Conservation (phyloP, 805 yeast species). For the Torulaspora gathmanii region DNA sequence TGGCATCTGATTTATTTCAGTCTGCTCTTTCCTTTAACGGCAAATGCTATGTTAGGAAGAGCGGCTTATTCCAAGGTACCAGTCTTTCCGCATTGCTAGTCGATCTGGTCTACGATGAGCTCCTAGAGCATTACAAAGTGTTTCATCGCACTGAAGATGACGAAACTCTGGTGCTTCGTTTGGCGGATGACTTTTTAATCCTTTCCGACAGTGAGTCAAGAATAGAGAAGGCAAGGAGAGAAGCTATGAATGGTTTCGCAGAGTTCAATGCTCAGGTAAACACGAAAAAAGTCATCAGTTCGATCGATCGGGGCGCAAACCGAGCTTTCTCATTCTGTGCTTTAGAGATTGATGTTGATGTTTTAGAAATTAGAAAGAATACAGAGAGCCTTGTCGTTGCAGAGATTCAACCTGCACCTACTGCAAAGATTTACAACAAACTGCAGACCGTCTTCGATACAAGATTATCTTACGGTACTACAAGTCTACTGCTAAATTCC, state of each 20-base stretch:
- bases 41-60: slow-evolving; percentile 43
- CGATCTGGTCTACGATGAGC: slow-evolving; percentile 61
- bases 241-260: slow-evolving; percentile 38
- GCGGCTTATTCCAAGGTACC: slow-evolving; percentile 84
- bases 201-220: slow-evolving; percentile 43
- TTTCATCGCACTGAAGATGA: slow-evolving; percentile 27
- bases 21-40: slow-evolving; percentile 43
- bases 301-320: slow-evolving; percentile 21
- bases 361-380: slow-evolving; percentile 38
- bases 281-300: slow-evolving; percentile 37
- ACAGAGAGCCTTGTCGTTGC: slow-evolving; percentile 21
- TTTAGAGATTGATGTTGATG: slow-evolving; percentile 34
- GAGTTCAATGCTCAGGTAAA: slow-evolving; percentile 43
- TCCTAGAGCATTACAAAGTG: slow-evolving; percentile 40
- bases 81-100: slow-evolving; percentile 71
- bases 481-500: slow-evolving; percentile 25
- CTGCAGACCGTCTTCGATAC: slow-evolving; percentile 30
- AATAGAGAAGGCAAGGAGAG: slow-evolving; percentile 31
- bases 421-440: slow-evolving; percentile 23
- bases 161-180: slow-evolving; percentile 46
- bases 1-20: slow-evolving; percentile 50
- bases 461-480: slow-evolving; percentile 34
- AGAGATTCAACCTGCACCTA: slow-evolving; percentile 11
- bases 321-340: slow-evolving; percentile 40
- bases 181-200: slow-evolving; percentile 85